These are phyloP conservation scores for Auxenochlorella protothecoides DNA, from an alignment of 139 green algal genomes.

Conservation along the genomic window DNA sequence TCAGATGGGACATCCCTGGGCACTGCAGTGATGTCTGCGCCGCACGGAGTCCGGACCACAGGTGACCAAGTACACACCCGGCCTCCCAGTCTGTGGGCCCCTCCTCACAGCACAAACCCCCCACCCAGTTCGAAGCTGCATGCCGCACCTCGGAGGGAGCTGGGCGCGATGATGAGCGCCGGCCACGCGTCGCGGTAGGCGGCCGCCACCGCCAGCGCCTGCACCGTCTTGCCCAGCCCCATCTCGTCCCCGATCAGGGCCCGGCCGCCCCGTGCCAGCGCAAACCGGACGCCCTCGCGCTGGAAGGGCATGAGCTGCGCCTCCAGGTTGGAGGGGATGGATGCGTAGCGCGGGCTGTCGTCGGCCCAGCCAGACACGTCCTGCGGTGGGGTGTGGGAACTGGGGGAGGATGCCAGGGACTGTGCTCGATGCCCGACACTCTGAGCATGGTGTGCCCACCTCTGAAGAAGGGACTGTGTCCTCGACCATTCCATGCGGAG, in stretches of 20 bases:
- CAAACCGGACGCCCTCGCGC: conserved; percentile 64
- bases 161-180: conserved; percentile 59
- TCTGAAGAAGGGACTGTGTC: background rate
- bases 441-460: background rate
- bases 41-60: no score
- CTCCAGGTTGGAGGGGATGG: conserved; percentile 30
- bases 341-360: conserved; percentile 29
- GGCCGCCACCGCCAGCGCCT: conserved; percentile 44
- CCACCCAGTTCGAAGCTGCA: no score
- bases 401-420: background rate
- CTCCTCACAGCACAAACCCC: no score
- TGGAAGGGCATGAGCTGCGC: conserved; percentile 47
- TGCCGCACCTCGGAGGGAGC: conserved; percentile 44
- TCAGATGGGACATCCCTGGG: no score
- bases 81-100: no score
- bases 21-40: no score
- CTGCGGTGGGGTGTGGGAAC: background rate
- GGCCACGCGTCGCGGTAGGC: conserved; percentile 72
- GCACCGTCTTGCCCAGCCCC: conserved; percentile 69
- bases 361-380: conserved; percentile 8
- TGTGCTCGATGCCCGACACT: background rate
- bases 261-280: conserved; percentile 49
- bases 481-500: background rate
- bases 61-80: no score
- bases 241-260: conserved; percentile 57